Evolutionary conservation across 2,329 filamentous ascomycete species (phyloP).

Genomic region (Aspergillus fischeri): DNA sequence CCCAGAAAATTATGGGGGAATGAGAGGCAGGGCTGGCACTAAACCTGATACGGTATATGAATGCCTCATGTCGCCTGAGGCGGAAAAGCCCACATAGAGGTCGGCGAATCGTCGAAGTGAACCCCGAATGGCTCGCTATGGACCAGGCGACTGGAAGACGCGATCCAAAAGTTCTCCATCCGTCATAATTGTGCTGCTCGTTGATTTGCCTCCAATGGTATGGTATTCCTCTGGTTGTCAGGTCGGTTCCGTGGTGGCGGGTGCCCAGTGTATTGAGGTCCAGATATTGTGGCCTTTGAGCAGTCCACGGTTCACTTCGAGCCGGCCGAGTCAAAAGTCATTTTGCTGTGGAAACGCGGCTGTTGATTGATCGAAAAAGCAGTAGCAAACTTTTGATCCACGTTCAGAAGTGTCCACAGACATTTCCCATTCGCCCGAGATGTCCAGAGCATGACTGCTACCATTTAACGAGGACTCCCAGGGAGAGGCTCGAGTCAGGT

Average conservation of each 20-base stretch:
- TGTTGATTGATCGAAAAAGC: neutral
- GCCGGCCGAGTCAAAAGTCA: neutral
- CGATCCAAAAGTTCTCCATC: neutral
- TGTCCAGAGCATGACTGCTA: neutral
- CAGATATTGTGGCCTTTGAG: neutral
- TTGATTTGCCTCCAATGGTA: neutral
- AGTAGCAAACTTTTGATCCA: neutral
- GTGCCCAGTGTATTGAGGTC: neutral
- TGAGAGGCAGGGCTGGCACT: neutral
- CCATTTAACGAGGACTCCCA: neutral
- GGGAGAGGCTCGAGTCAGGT: neutral
- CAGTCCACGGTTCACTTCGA: neutral
- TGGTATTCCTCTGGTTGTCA: neutral
- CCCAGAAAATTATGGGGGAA: neutral
- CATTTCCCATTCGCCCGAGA: neutral
- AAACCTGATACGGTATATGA: neutral
- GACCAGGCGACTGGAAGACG: neutral
- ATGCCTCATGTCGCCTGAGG: neutral
- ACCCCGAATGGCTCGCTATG: constrained; percentile 4
- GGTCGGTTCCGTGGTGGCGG: neutral
- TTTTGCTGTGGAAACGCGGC: neutral
- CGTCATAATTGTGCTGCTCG: neutral
- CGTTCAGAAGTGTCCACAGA: neutral
- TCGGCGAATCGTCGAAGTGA: neutral
- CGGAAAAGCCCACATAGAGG: neutral